Percentiles rank a stretch among this genome's conserved stretches.
phyloP scores from a whole-genome alignment of 306 rosid species.

The Hippophae tibetana region DNA sequence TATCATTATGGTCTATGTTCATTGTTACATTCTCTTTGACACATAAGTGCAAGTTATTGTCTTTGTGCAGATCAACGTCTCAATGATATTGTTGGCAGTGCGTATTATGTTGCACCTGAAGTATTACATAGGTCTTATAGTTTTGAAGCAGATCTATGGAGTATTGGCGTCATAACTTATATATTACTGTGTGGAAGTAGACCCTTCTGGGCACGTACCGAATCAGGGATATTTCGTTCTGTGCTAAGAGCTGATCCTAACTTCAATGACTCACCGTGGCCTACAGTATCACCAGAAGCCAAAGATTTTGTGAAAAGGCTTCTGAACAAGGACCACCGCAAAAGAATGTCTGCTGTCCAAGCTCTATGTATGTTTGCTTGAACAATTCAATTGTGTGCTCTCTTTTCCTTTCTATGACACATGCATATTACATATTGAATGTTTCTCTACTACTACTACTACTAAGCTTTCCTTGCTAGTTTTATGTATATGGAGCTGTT shows the following conservation, averaged over 20 bases:
- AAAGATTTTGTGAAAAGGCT: conserved; percentile 91
- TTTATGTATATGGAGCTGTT: background rate
- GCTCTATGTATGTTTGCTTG: conserved; percentile 52
- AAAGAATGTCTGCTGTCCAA: conserved; percentile 95
- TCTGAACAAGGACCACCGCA: conserved; percentile 89
- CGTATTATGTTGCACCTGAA: conserved; percentile 96
- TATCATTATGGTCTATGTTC: too few species aligned
- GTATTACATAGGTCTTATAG: conserved; percentile 91
- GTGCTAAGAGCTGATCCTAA: conserved; percentile 91
- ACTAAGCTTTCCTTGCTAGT: conserved; percentile 12
- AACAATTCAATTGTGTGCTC: background rate
- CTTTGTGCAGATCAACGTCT: conserved; percentile 72
- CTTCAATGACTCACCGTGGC: conserved; percentile 91
- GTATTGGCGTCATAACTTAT: conserved; percentile 88
- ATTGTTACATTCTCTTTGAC: background rate
- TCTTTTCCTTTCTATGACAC: background rate
- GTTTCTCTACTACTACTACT: conserved; percentile 2
- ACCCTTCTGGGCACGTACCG: conserved; percentile 97
- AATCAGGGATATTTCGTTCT: conserved; percentile 94
- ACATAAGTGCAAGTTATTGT: conserved; percentile 19
- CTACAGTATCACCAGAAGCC: conserved; percentile 76
- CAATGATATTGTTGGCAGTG: conserved; percentile 95
- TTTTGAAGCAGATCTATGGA: conserved; percentile 90
- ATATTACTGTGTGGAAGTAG: conserved; percentile 89
- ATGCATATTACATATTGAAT: background rate